phyloP scores from a whole-genome alignment of 2,329 filamentous ascomycete species.

The Aspergillus flavus region DNA sequence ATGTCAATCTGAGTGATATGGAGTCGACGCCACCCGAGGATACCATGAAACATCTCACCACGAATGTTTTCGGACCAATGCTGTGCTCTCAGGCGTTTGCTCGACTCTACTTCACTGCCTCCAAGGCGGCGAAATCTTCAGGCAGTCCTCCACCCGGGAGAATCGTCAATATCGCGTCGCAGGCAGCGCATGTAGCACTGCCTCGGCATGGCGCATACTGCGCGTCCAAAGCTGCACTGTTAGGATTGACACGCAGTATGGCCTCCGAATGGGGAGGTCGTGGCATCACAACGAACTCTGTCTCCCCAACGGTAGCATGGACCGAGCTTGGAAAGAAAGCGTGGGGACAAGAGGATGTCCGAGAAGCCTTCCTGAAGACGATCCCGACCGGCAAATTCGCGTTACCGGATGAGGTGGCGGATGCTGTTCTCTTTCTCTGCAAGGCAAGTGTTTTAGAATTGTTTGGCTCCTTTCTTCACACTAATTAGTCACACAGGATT shows the following conservation, averaged over 20 bases:
- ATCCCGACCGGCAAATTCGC: constrained; percentile 46
- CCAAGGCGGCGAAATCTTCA: constrained; percentile 21
- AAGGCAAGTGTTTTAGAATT: constrained; percentile 26
- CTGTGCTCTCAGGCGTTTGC: constrained; percentile 52
- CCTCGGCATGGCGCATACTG: constrained; percentile 52
- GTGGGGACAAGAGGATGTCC: constrained; percentile 40
- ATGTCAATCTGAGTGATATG: constrained; percentile 50
- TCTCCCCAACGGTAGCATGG: constrained; percentile 52
- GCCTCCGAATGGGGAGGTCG: constrained; percentile 51
- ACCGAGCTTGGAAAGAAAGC: constrained; percentile 50
- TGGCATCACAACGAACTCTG: constrained; percentile 51
- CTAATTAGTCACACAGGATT: constrained; percentile 31
- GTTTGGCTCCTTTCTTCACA: not conserved
- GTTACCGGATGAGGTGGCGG: constrained; percentile 43
- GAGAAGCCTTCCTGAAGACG: constrained; percentile 38
- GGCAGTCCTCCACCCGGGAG: constrained; percentile 38
- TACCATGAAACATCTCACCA: constrained; percentile 46
- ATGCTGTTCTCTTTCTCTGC: constrained; percentile 43
- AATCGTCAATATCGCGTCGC: constrained; percentile 51
- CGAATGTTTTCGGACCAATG: constrained; percentile 50
- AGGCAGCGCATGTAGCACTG: constrained; percentile 52
- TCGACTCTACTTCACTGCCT: constrained; percentile 40
- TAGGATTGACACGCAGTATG: constrained; percentile 50
- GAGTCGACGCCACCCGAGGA: constrained; percentile 48
- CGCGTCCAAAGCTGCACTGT: constrained; percentile 50